Conservation (phyloP, 2,329 filamentous ascomycete species). For the Verticillium klebahnii region DNA sequence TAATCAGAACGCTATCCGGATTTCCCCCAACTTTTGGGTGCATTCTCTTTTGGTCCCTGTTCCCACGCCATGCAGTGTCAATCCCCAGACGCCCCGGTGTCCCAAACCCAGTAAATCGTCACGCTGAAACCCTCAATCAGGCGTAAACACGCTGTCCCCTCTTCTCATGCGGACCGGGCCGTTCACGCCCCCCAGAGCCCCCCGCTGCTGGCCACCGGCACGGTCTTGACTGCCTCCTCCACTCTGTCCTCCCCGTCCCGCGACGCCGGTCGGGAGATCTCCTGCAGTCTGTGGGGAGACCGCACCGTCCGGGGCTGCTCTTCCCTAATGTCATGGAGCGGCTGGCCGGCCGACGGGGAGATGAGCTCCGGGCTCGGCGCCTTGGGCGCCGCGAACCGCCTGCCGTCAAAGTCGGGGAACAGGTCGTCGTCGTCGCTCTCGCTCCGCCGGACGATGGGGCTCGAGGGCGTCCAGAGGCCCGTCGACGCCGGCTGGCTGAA, state of each 20-base stretch:
- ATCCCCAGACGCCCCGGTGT: no score
- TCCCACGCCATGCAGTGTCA: no score
- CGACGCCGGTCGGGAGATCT: constrained; percentile 12
- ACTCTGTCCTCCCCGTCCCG: constrained; percentile 20
- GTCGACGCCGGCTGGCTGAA: constrained; percentile 26
- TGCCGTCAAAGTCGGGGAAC: constrained; percentile 47
- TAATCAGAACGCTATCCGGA: no score
- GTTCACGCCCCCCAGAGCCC: constrained; percentile 37
- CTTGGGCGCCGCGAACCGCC: constrained; percentile 13
- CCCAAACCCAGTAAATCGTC: no score
- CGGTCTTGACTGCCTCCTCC: constrained; percentile 29
- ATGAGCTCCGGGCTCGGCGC: background rate
- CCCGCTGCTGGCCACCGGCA: constrained; percentile 20
- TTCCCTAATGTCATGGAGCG: constrained; percentile 16
- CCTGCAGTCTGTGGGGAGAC: constrained; percentile 10
- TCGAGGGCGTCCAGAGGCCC: constrained; percentile 42
- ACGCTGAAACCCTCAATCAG: no score
- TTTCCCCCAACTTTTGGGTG: no score
- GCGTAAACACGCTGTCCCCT: no score
- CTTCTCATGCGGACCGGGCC: no score
- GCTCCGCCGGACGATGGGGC: constrained; percentile 14
- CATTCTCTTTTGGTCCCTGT: no score
- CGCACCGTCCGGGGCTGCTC: constrained; percentile 3
- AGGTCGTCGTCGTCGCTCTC: constrained; percentile 44
- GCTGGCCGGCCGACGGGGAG: constrained; percentile 7